These are phyloP conservation scores for Mycena chlorophos DNA, from an alignment of 768 basidiomycete species.

Conservation along the genomic window DNA sequence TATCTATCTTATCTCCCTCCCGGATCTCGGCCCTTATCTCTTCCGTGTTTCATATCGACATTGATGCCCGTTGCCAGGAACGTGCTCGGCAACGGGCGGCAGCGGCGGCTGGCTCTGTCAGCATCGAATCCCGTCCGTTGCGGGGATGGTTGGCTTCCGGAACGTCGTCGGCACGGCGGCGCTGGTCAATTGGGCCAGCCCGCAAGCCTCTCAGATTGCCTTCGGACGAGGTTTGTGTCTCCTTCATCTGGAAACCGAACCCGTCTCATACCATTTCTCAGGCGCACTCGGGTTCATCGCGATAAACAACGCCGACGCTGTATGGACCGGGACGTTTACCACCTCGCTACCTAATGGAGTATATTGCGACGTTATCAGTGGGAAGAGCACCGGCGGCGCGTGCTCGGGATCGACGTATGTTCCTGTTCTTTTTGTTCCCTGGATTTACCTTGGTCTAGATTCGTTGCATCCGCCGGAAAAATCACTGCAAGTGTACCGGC, in stretches of 20 bases:
- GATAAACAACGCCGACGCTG: constrained; percentile 62
- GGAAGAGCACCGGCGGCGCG: constrained; percentile 36
- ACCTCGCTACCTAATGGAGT: constrained; percentile 57
- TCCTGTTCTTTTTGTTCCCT: neutral
- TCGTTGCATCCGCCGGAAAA: constrained; percentile 49
- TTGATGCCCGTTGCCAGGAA: constrained; percentile 39
- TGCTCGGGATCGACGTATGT: constrained; percentile 57
- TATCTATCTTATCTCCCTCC: no score
- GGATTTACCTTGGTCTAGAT: constrained; percentile 28
- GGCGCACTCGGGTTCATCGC: constrained; percentile 60
- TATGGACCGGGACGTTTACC: constrained; percentile 56
- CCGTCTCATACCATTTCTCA: constrained; percentile 22
- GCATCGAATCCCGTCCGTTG: constrained; percentile 57
- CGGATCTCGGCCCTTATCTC: no score
- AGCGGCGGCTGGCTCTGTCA: constrained; percentile 68
- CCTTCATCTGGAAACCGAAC: neutral
- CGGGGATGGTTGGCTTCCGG: constrained; percentile 66
- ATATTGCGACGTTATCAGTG: constrained; percentile 68
- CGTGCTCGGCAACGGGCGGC: constrained; percentile 52
- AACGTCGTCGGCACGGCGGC: constrained; percentile 55
- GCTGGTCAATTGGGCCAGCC: constrained; percentile 59
- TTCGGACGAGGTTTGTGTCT: constrained; percentile 56
- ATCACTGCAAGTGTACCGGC: constrained; percentile 53
- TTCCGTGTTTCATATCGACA: no score
- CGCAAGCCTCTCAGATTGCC: constrained; percentile 59